Evolutionary conservation across 2,329 filamentous ascomycete genomes (phyloP).

Genomic region (Fusarium armeniacum): DNA sequence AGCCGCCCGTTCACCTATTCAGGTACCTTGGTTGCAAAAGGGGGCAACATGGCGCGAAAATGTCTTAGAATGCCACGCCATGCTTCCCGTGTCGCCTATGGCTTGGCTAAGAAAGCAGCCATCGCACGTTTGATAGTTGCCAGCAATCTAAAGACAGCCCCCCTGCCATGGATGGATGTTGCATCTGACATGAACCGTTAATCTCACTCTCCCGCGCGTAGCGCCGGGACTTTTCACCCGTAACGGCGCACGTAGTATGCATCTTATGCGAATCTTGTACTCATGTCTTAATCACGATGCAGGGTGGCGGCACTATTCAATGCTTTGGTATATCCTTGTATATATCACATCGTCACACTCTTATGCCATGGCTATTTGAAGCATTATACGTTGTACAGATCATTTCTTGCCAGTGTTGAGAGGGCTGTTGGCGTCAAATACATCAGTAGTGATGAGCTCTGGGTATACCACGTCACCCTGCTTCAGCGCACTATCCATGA

Average conservation of each 20-base stretch:
- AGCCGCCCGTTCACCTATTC: slow-evolving; percentile 1
- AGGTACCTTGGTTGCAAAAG: slow-evolving; percentile 1
- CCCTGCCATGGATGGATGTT: slow-evolving; percentile 18
- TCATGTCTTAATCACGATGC: slow-evolving; percentile 9
- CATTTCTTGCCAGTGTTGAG: slow-evolving; percentile 68
- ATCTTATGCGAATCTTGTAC: slow-evolving; percentile 20
- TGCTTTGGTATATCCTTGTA: slow-evolving; percentile 14
- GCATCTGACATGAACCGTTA: slow-evolving; percentile 47
- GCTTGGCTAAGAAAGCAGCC: slow-evolving; percentile 30
- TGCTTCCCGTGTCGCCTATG: not conserved
- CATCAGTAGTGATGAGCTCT: slow-evolving; percentile 68
- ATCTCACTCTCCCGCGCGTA: slow-evolving; percentile 39
- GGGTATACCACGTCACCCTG: slow-evolving; percentile 69
- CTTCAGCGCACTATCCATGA: slow-evolving; percentile 68
- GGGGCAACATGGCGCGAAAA: slow-evolving; percentile 21
- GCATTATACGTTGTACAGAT: slow-evolving; percentile 15
- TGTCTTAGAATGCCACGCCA: slow-evolving; percentile 14
- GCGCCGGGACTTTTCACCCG: slow-evolving; percentile 38
- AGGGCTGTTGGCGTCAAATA: slow-evolving; percentile 72
- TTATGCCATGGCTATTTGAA: slow-evolving; percentile 5
- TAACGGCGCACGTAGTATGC: slow-evolving; percentile 27
- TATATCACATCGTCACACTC: slow-evolving; percentile 9
- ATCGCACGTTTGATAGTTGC: slow-evolving; percentile 36
- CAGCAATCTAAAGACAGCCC: slow-evolving; percentile 14
- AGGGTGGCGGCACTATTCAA: slow-evolving; percentile 6